Evolutionary conservation across 805 yeast species (phyloP), one percentile per base, ranked within the genome.

Genomic region (Ogataea paraovalis): DNA sequence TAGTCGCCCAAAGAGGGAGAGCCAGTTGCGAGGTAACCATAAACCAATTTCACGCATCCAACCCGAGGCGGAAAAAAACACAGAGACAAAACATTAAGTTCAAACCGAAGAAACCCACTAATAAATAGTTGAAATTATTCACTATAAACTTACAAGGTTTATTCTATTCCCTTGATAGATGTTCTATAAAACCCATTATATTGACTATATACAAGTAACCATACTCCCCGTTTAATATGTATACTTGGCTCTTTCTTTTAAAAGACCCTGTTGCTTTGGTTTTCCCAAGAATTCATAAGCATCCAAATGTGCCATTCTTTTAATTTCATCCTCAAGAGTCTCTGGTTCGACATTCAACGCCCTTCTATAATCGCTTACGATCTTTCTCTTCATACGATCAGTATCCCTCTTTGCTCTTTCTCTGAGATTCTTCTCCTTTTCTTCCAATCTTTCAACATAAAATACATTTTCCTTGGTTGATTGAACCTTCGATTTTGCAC

Each of bases 401-500:
- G 61, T 58, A 42, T 56, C 61, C 34, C 50, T 52, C 47, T 59
- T 64, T 47, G 56, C 62, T 39, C 50, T 50, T 41, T 51, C 51
- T 38, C 57, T 55, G 16, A 56, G 34, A 34, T 59, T 56, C 39
- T 57, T 66, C 48, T 65, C 71, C 49, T 69, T 70, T 42, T 62
- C 62, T 50, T 66, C 60, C 38, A 73, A 53, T 46, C 66, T 64
- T 6, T 59, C 66, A 22, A 57, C 60, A 38, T 54, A 57, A 42
- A 55, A 64, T 18, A 53, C 59, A 36, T 62, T 65, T 47, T 68
- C 69, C 37, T 68, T 66, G 39, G 60, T 65, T 3, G 72, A 69
- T 41, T 62, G 61, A 2, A 68, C 56, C 25, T 72, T 74, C 2
- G 79, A 71, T 61, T 85, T 85, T 2, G 82, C 82, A 32, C 76